phyloP scores from a whole-genome alignment of 257 asterid species.

The Cordia subcordata region DNA sequence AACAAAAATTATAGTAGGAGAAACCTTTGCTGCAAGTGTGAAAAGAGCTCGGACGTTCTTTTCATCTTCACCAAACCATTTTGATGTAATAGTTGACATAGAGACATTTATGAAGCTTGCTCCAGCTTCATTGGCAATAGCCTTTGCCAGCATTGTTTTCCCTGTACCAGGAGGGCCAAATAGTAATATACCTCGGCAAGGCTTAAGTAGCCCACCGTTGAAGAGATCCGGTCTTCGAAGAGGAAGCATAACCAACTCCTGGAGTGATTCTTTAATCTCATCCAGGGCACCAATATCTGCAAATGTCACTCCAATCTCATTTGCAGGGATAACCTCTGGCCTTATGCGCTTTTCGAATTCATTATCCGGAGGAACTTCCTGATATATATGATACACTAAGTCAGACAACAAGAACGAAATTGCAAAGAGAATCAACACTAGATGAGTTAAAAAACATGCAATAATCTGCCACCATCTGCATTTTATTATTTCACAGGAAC shows the following conservation, averaged over 20 bases:
- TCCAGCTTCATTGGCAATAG: conserved; percentile 95
- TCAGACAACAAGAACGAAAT: conserved; percentile 1
- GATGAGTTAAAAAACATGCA: background rate
- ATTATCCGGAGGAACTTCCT: conserved; percentile 93
- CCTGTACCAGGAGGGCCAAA: conserved; percentile 99
- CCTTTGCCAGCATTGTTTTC: conserved; percentile 99
- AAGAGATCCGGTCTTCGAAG: conserved; percentile 94
- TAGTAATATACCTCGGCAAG: conserved; percentile 92
- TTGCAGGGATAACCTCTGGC: conserved; percentile 93
- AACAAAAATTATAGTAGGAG: conserved; percentile 90
- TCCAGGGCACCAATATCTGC: conserved; percentile 82
- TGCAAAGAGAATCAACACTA: background rate
- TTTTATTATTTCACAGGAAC: too few relatives aligned
- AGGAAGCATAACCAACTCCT: conserved; percentile 99
- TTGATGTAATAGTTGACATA: conserved; percentile 95
- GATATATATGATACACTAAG: conserved; percentile 19
- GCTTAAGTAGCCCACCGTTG: conserved; percentile 93
- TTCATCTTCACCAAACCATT: conserved; percentile 99
- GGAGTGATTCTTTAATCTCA: conserved; percentile 89
- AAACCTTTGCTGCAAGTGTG: conserved; percentile 93
- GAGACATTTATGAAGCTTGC: conserved; percentile 97
- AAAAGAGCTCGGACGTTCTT: conserved; percentile 95
- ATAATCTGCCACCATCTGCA: too few relatives aligned
- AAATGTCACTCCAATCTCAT: conserved; percentile 85
- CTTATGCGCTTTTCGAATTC: conserved; percentile 95